Conservation (phyloP, 768 basidiomycete species). For the Kwoniella sp. region DNA sequence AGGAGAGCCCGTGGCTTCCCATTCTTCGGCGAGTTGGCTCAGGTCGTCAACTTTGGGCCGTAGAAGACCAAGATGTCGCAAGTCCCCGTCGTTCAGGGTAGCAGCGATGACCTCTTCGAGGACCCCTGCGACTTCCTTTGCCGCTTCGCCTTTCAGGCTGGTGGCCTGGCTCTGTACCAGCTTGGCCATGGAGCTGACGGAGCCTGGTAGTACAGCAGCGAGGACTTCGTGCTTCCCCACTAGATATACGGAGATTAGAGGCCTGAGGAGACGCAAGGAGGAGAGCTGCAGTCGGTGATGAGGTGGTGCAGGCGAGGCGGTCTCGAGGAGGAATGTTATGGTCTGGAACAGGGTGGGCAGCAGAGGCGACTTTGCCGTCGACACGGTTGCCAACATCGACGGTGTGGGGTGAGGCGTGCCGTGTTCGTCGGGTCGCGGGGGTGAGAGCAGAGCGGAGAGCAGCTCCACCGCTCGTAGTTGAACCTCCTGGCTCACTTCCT, state of each 20-base stretch:
- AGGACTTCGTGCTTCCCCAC: constrained; percentile 54
- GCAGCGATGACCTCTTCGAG: constrained; percentile 29
- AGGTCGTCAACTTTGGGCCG: constrained; percentile 29
- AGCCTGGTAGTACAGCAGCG: constrained; percentile 67
- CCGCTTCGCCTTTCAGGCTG: constrained; percentile 34
- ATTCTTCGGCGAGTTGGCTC: constrained; percentile 43
- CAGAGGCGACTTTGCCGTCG: constrained; percentile 46
- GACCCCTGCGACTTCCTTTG: constrained; percentile 13
- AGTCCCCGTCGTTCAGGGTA: constrained; percentile 40
- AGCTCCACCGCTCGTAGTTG: constrained; percentile 69
- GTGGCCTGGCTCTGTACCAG: constrained; percentile 57
- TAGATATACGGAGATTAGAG: constrained; percentile 57
- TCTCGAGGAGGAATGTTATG: constrained; percentile 64
- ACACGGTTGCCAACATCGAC: constrained; percentile 17
- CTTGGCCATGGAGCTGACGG: constrained; percentile 71
- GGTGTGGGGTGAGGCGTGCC: constrained; percentile 24
- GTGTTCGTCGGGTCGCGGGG: constrained; percentile 20
- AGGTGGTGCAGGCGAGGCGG: constrained; percentile 55
- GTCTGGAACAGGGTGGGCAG: constrained; percentile 79
- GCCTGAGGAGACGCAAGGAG: constrained; percentile 60
- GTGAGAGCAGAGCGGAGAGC: constrained; percentile 61
- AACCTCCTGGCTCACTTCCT: constrained; percentile 68
- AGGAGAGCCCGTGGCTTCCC: constrained; percentile 6
- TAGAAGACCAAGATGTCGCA: constrained; percentile 26
- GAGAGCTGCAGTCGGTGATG: constrained; percentile 61